Evolutionary conservation across 805 yeast species (phyloP), one percentile per base, ranked within the genome.

Genomic region (Cyberlindnera subsufficiens): DNA sequence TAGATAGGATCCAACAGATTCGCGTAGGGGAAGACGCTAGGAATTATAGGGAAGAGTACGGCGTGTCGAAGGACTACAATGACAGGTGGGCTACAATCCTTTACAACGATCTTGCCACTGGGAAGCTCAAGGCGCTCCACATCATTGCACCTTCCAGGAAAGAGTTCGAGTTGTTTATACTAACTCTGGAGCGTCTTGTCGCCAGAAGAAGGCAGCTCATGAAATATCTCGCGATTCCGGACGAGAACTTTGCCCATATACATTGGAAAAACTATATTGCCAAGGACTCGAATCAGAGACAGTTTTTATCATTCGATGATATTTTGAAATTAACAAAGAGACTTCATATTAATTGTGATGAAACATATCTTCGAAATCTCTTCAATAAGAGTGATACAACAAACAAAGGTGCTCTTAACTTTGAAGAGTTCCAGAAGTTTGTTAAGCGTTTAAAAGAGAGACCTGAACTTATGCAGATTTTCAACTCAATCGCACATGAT

Each of bases 31-130:
- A 72, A 17, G 86, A 84, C 53, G 96, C 96, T 1, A 73, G 75
- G 30, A 86, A 87, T 51, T 91, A 89, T 58, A 66, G 96, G 46
- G 96, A 90, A 56, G 96, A 89, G 60, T 77, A 86, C 51, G 80
- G 83, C 31, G 74, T 88, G 1, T 75, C 89, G 1, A 66, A 77
- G 30, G 88, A 82, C 39, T 75, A 73, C 42, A 78, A 79, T 35
- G 67, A 70, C 11, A 63, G 76, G 8, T 91, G 99, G 99, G 72
- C 87, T 1, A 82, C 96, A 0, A 75, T 91, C 29, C 77, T 88
- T 11, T 91, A 87, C 57, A 75, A 71, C 43, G 74, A 77, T 48
- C 69, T 73, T 6, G 68, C 75, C 6, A 78, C 74, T 2, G 69
- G 75, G 40, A 86, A 83, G 57, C 66, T 87, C 36, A 86, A 87